A percentile compares a stretch with the other conserved stretches of the same genome.
phyloP scores from a whole-genome alignment of 2,329 filamentous ascomycete species.

The Pseudocercospora pini-densiflorae region DNA sequence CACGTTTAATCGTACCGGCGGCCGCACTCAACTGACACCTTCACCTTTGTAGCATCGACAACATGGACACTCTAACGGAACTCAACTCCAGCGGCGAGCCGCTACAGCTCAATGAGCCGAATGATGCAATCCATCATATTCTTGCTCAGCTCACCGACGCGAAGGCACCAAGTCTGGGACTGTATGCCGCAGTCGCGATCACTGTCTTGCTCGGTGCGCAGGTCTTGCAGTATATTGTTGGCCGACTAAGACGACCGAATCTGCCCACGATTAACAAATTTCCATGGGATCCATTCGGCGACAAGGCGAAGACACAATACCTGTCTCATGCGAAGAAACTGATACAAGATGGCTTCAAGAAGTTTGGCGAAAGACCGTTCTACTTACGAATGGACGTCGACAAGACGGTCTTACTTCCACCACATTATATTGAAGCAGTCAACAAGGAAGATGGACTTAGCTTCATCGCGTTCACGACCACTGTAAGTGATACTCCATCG shows the following conservation, averaged over 20 bases:
- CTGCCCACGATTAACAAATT: not conserved
- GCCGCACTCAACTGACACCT: not conserved
- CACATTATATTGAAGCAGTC: conserved; percentile 7
- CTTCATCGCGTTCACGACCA: not conserved
- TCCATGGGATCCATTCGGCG: not conserved
- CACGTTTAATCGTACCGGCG: not conserved
- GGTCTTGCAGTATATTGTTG: not conserved
- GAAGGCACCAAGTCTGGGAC: not conserved
- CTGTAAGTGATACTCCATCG: not conserved
- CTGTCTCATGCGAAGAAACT: not conserved
- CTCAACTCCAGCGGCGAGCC: conserved; percentile 1
- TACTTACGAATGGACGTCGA: not conserved
- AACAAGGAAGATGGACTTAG: conserved; percentile 1
- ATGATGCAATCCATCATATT: not conserved
- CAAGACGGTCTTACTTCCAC: conserved; percentile 2
- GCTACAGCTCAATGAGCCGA: not conserved
- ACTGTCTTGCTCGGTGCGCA: conserved; percentile 5
- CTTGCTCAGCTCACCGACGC: not conserved
- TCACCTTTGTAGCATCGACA: not conserved
- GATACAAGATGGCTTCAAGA: conserved; percentile 2
- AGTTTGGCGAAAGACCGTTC: not conserved
- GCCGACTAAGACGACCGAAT: not conserved
- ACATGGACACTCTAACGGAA: conserved; percentile 1
- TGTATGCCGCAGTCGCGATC: not conserved
- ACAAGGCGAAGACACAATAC: conserved; percentile 1